Percentiles rank a stretch among this genome's conserved stretches.
phyloP scores from a whole-genome alignment of 768 basidiomycete species.

The Xerocomellus amylosporus region DNA sequence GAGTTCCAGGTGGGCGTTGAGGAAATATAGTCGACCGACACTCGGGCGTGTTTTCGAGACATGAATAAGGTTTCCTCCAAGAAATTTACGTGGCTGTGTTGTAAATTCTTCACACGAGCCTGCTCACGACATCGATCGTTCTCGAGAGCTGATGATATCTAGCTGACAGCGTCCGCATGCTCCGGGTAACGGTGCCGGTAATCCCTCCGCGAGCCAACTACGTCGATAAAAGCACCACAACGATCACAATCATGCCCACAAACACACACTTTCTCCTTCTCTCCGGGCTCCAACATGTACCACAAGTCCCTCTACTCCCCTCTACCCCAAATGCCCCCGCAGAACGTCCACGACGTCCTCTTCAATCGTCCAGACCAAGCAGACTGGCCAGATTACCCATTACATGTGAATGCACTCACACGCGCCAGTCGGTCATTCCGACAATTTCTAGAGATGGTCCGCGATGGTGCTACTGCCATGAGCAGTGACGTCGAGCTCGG shows the following conservation, averaged over 20 bases:
- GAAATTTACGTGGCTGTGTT: too few species aligned
- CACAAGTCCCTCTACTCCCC: slow-evolving; percentile 58
- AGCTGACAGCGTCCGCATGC: too few species aligned
- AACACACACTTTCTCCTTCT: neutral
- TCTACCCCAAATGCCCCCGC: slow-evolving; percentile 45
- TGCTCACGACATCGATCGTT: too few species aligned
- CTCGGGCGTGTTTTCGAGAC: too few species aligned
- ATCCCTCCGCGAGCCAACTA: neutral
- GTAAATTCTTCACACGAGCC: too few species aligned
- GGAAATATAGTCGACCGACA: too few species aligned
- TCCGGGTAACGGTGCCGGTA: slow-evolving; percentile 1
- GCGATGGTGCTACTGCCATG: slow-evolving; percentile 57
- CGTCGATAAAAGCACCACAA: slow-evolving; percentile 4
- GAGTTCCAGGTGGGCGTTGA: too few species aligned
- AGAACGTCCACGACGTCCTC: slow-evolving; percentile 55
- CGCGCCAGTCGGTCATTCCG: slow-evolving; percentile 44
- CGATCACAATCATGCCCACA: neutral
- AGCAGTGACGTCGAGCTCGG: slow-evolving; percentile 45
- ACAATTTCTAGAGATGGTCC: slow-evolving; percentile 50
- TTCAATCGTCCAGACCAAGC: slow-evolving; percentile 54
- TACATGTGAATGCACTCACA: slow-evolving; percentile 55
- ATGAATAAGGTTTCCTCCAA: too few species aligned
- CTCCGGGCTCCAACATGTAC: slow-evolving; percentile 38
- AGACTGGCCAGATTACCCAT: slow-evolving; percentile 52
- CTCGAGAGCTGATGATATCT: too few species aligned